These are phyloP conservation scores for Penicillium cosmopolitanum DNA, from an alignment of 495 filamentous ascomycete species.

Conservation along the genomic window DNA sequence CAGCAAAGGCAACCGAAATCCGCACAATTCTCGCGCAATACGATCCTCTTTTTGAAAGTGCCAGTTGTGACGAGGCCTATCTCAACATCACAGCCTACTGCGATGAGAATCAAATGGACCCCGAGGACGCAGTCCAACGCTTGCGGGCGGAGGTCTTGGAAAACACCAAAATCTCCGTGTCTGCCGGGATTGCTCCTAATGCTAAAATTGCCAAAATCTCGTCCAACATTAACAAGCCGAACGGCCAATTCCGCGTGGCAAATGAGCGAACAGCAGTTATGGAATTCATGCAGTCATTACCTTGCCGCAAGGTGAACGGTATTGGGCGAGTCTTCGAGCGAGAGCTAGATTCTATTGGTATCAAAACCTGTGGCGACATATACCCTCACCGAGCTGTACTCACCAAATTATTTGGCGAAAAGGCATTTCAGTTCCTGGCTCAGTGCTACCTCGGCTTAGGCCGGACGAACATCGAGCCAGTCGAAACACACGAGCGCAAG, in stretches of 20 bases:
- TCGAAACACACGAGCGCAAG: conserved; percentile 88
- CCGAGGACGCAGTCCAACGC: conserved; percentile 73
- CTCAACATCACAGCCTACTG: conserved; percentile 94
- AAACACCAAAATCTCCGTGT: conserved; percentile 83
- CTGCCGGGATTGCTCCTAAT: conserved; percentile 92
- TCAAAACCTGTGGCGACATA: conserved; percentile 90
- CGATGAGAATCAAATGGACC: conserved; percentile 62
- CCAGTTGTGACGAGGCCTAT: conserved; percentile 95
- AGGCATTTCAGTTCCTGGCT: conserved; percentile 84
- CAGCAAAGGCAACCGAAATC: conserved; percentile 85
- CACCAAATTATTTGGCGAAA: conserved; percentile 82
- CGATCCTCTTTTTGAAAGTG: conserved; percentile 88
- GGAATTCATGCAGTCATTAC: conserved; percentile 80
- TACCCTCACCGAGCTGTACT: conserved; percentile 74
- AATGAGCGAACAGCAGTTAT: conserved; percentile 74
- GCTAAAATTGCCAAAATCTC: conserved; percentile 92
- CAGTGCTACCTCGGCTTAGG: conserved; percentile 85
- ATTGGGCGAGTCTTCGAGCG: conserved; percentile 93
- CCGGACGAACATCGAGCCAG: conserved; percentile 83
- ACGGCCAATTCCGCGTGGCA: conserved; percentile 82
- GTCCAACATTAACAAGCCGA: conserved; percentile 94
- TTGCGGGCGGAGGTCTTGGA: conserved; percentile 78
- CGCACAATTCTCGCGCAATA: conserved; percentile 82
- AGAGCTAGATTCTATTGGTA: conserved; percentile 83
- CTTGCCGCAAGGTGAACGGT: conserved; percentile 89